These are phyloP conservation scores for Aphanomyces stellatus DNA, from an alignment of 352 stramenopile genomes.

Conservation along the genomic window DNA sequence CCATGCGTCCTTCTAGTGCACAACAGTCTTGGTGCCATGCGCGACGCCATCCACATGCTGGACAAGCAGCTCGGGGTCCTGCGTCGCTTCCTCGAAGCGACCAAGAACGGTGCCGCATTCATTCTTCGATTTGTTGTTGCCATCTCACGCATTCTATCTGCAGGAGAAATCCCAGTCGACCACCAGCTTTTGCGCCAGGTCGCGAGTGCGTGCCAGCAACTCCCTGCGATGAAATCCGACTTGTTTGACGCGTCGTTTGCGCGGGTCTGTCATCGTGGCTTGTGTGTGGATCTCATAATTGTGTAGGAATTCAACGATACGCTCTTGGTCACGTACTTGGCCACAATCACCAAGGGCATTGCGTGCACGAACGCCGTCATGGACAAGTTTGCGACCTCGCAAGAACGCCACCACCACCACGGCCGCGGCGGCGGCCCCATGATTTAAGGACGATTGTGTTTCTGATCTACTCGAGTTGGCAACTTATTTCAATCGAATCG, in stretches of 20 bases:
- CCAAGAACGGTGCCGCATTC: conserved; percentile 41
- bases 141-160: neutral
- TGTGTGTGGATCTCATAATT: neutral
- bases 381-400: conserved; percentile 62
- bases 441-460: neutral
- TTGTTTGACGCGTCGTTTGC: conserved; percentile 65
- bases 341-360: conserved; percentile 73
- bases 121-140: neutral
- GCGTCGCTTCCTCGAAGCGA: conserved; percentile 58
- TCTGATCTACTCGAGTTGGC: neutral
- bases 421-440: conserved; percentile 12
- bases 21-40: conserved; percentile 65
- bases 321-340: conserved; percentile 72
- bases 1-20: conserved; percentile 43
- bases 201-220: conserved; percentile 77
- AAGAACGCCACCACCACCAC: conserved; percentile 57
- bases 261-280: conserved; percentile 26
- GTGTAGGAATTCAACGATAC: conserved; percentile 79
- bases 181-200: conserved; percentile 77
- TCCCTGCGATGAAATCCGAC: conserved; percentile 66
- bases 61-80: conserved; percentile 72
- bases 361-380: conserved; percentile 71
- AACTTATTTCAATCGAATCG: conserved; percentile 43
- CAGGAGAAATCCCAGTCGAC: conserved; percentile 59
- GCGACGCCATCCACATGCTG: conserved; percentile 81